A percentile compares a stretch with the other conserved stretches of the same genome.
Conservation (phyloP, 1,284 basidiomycete species). For the Dichomitus squalens region DNA sequence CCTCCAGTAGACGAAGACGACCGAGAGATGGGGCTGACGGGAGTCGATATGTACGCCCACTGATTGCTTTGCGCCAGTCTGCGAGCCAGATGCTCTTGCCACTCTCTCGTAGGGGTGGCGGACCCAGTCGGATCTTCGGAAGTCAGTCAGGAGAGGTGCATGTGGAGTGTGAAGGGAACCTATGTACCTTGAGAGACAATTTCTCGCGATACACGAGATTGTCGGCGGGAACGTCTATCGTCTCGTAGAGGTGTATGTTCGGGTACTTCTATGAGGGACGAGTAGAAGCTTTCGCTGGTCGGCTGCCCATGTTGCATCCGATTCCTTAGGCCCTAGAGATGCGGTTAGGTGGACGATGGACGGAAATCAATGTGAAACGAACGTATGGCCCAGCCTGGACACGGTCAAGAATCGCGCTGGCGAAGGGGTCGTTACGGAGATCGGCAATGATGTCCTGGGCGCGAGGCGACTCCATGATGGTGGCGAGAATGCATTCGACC, state of each 20-base stretch:
- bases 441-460: conserved; percentile 72
- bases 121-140: conserved; percentile 57
- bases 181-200: conserved; percentile 70
- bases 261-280: conserved; percentile 66
- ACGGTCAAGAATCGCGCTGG: conserved; percentile 68
- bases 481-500: conserved; percentile 82
- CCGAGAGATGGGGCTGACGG: conserved; percentile 18
- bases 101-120: conserved; percentile 69
- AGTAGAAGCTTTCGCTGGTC: conserved; percentile 69
- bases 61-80: conserved; percentile 41
- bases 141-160: conserved; percentile 2
- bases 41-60: conserved; percentile 8
- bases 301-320: conserved; percentile 46
- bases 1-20: conserved; percentile 18
- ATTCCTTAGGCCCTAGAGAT: conserved; percentile 61
- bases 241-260: conserved; percentile 52
- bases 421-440: conserved; percentile 69
- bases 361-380: conserved; percentile 21
- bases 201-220: conserved; percentile 75
- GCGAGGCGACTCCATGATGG: conserved; percentile 71
- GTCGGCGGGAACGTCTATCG: conserved; percentile 65
- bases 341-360: background rate
- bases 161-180: background rate
- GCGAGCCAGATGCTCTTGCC: conserved; percentile 71
- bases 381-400: conserved; percentile 81